Conservation (phyloP, 306 rosid species). For the Casuarina glauca region DNA sequence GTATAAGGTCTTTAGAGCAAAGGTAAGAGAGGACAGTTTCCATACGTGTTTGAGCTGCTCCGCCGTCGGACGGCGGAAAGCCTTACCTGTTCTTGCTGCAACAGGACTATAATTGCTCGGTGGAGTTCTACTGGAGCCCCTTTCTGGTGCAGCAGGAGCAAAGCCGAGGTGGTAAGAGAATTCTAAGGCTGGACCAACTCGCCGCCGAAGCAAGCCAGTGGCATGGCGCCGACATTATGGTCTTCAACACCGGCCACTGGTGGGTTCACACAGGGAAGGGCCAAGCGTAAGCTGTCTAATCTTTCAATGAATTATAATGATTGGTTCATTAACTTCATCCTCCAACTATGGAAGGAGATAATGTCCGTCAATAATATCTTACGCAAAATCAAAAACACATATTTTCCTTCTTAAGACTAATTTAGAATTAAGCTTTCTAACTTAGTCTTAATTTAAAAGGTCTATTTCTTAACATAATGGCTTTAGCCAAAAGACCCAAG, state of each 20-base stretch:
- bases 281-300: slow-evolving; percentile 31
- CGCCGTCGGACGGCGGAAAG: too few relatives aligned
- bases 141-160: slow-evolving; percentile 40
- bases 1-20: slow-evolving; percentile 38
- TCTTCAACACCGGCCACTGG: slow-evolving; percentile 56
- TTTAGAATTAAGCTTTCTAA: too few relatives aligned
- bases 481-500: too few relatives aligned
- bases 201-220: slow-evolving; percentile 23
- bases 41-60: not conserved
- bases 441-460: too few relatives aligned
- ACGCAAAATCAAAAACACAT: too few relatives aligned
- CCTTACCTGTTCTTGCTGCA: not conserved
- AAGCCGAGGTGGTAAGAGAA: slow-evolving; percentile 19
- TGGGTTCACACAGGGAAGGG: slow-evolving; percentile 39
- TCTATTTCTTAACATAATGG: too few relatives aligned
- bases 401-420: too few relatives aligned
- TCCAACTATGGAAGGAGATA: not conserved
- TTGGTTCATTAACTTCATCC: not conserved
- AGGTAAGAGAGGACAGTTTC: slow-evolving; percentile 18
- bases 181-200: slow-evolving; percentile 39
- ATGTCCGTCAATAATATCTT: too few relatives aligned
- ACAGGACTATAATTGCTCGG: slow-evolving; percentile 43
- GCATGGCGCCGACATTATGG: slow-evolving; percentile 46
- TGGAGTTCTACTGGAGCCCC: slow-evolving; percentile 56
- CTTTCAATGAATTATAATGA: not conserved